Evolutionary conservation across 225 moss, liverwort and hornwort genomes (phyloP).

Genomic region (Rhytidiadelphus loreus): DNA sequence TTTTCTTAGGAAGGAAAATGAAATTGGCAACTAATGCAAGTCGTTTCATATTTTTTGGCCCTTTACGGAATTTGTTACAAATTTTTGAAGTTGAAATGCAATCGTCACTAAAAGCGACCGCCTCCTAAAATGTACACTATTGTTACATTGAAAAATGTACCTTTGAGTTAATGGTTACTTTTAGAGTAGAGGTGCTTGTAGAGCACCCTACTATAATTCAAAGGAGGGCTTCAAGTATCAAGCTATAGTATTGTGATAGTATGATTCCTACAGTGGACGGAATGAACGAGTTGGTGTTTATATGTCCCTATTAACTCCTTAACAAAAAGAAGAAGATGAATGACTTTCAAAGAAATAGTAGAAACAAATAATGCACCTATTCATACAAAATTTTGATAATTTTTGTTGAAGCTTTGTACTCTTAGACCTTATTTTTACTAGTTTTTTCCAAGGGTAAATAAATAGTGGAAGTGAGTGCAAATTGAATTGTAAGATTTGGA

Average conservation of each 20-base stretch:
- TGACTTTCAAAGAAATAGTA: background rate
- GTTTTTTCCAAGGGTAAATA: background rate
- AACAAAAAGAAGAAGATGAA: too few species aligned
- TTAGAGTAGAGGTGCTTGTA: background rate
- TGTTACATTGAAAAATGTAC: background rate
- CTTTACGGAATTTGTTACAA: background rate
- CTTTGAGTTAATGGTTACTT: background rate
- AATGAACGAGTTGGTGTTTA: background rate
- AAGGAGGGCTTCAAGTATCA: background rate
- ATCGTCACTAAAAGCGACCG: background rate
- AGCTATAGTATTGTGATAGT: background rate
- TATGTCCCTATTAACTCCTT: background rate
- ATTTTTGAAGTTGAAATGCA: background rate
- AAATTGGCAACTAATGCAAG: background rate
- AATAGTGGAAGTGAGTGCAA: background rate
- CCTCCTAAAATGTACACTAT: background rate
- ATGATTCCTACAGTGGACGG: accelerated
- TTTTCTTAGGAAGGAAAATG: too few species aligned
- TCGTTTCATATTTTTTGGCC: background rate
- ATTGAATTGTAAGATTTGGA: background rate
- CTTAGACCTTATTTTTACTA: background rate
- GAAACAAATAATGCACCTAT: background rate
- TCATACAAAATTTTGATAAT: background rate
- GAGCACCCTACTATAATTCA: background rate
- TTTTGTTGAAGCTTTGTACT: background rate